Conservation (phyloP, 1,284 basidiomycete species). For the Ceratobasidium sp. region DNA sequence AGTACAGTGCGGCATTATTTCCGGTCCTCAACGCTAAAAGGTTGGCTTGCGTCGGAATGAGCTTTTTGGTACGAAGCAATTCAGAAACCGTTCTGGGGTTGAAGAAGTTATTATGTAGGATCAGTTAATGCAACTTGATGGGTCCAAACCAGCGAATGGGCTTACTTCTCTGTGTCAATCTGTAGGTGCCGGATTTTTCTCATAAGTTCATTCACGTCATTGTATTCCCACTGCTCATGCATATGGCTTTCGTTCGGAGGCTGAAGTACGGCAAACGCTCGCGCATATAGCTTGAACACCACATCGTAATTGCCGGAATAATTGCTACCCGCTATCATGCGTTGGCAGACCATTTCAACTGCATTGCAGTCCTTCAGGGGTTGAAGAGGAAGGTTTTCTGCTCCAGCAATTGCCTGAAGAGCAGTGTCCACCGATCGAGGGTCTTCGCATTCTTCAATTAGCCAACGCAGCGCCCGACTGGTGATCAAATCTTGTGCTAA, state of each 20-base stretch:
- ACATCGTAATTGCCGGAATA: not conserved
- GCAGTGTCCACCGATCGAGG: not conserved
- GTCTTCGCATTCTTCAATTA: slow-evolving; percentile 1
- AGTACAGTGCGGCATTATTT: not conserved
- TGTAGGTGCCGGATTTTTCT: not conserved
- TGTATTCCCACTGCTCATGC: too few relatives aligned
- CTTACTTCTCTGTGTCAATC: not conserved
- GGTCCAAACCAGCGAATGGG: not conserved
- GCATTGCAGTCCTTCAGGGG: not conserved
- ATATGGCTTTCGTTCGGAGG: too few relatives aligned
- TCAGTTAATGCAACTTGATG: too few relatives aligned
- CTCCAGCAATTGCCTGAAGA: slow-evolving; percentile 12
- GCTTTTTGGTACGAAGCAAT: not conserved
- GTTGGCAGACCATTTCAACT: not conserved
- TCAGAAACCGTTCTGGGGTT: too few relatives aligned
- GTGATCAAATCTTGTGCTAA: not conserved
- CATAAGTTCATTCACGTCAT: not conserved
- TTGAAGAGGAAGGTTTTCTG: not conserved
- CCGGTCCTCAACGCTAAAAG: not conserved
- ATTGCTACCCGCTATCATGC: not conserved
- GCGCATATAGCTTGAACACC: not conserved
- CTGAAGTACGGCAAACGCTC: not conserved
- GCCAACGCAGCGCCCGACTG: not conserved
- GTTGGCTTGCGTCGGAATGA: not conserved
- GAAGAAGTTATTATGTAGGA: too few relatives aligned